Evolutionary conservation across 2,329 filamentous ascomycete genomes (phyloP).

Genomic region (Cadophora sp.): DNA sequence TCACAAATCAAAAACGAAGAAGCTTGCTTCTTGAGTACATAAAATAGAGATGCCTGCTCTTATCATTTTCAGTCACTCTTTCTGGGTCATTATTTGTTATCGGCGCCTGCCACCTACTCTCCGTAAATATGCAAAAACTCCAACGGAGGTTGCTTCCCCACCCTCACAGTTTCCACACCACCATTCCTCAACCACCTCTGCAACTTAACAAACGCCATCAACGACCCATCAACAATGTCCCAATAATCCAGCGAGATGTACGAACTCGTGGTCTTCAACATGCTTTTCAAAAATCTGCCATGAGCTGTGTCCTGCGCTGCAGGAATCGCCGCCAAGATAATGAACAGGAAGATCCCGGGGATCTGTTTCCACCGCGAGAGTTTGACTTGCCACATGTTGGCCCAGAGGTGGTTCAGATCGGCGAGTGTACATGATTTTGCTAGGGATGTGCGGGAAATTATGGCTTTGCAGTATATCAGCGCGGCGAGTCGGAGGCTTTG

Average conservation of each 20-base stretch:
- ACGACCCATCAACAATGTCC: constrained; percentile 26
- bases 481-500: constrained; percentile 54
- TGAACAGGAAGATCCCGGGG: constrained; percentile 50
- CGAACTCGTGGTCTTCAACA: constrained; percentile 31
- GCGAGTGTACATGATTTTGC: constrained; percentile 48
- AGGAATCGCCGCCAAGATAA: constrained; percentile 29
- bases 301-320: constrained; percentile 30
- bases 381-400: constrained; percentile 54
- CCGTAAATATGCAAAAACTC: constrained; percentile 26
- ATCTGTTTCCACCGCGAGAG: constrained; percentile 55
- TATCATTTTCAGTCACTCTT: too few relatives aligned
- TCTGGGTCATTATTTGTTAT: too few relatives aligned
- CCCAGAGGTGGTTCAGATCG: constrained; percentile 55
- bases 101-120: neutral
- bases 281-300: constrained; percentile 36
- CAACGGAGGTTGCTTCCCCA: neutral
- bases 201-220: constrained; percentile 29
- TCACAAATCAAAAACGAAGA: too few relatives aligned
- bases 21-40: too few relatives aligned
- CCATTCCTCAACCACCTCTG: constrained; percentile 31
- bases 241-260: constrained; percentile 31
- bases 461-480: constrained; percentile 56
- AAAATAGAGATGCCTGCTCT: too few relatives aligned
- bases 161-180: neutral
- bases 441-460: constrained; percentile 52